Evolutionary conservation across 2,329 filamentous ascomycete genomes (phyloP).

Genomic region (Cadophora luteo-olivacea): DNA sequence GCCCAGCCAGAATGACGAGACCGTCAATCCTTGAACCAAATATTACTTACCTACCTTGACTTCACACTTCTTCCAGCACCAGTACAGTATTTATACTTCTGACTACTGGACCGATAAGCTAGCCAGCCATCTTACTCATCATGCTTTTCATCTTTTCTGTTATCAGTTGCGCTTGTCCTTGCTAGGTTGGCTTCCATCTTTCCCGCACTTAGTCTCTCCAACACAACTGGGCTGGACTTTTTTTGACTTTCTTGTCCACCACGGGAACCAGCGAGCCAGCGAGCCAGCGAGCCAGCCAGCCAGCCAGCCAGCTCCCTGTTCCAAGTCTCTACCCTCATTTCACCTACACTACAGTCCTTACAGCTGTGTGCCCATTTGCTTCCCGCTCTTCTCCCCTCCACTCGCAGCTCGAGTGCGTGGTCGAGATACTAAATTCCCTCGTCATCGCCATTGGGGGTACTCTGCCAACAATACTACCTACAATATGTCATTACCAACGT

Average conservation of each 20-base stretch:
- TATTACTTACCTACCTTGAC: neutral
- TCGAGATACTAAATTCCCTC: neutral
- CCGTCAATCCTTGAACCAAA: neutral
- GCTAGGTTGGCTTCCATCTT: constrained; percentile 7
- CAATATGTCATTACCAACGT: constrained; percentile 39
- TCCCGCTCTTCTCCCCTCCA: constrained; percentile 1
- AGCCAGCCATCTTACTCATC: neutral
- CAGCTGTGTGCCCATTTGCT: neutral
- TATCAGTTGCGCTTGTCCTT: constrained; percentile 6
- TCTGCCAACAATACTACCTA: constrained; percentile 15
- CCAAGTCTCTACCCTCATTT: neutral
- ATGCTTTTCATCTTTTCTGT: neutral
- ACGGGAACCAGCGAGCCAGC: neutral
- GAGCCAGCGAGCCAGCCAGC: neutral
- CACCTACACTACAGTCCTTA: neutral
- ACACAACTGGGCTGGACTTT: neutral
- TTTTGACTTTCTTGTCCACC: neutral
- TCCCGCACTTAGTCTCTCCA: constrained; percentile 16
- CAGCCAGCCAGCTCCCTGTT: neutral
- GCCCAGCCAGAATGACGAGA: constrained; percentile 5
- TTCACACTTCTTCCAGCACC: neutral
- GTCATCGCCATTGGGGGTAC: constrained; percentile 18
- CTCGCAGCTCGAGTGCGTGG: neutral
- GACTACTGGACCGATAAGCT: neutral
- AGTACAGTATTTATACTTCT: no score